Base-by-base conservation (phyloP, 176 grass and related monocot genomes). In the Juncus inflexus region DNA sequence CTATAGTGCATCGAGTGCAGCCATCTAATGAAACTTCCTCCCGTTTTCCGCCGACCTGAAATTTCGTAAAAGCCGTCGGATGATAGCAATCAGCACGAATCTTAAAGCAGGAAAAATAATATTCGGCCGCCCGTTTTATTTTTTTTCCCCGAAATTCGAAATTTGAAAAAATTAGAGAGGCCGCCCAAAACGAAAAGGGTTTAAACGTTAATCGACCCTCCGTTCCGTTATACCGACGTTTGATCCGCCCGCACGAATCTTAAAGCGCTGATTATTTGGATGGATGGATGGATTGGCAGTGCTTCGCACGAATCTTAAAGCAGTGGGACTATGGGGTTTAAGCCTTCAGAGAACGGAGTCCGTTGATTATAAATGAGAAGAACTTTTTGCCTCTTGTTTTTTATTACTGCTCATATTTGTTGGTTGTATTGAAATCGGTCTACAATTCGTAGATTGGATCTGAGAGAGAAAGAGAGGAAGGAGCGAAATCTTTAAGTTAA, bases 181-280 rank as follows among this genome's bases (percentile, higher is more conserved):
- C 54, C 68, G 68, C 67, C 67, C 40, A 70, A 68, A 10, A 9
- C 3, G 7, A 65, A 35, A 36, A 28, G 3, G 4, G 8, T 9
- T 0, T 12, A 28, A 49, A 5, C n/a, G 28, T 35, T 53, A 19
- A 6, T 9, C 35, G 62, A 45, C 3, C 11, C 15, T 66, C 1
- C 2, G 28, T 68, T 42, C 39, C 52, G 42, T 36, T 9, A 54
- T 55, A 6, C 28, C 40, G 12, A 47, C 37, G 5, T 58, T 58
- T 9, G 9, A 57, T 36, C 2, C 3, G 15, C 52, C 0, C 9
- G 68, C 68, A 71, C 68, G 68, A 60, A 71, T 71, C 68, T 71
- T 6, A 12, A 69, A 42, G 37, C 53, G 45, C 50, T 71, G 52
- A 71, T 15, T 42, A 15, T 12, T 52, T 52, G 52, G 5, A 51